Evolutionary conservation across 2,329 filamentous ascomycete species (phyloP), one percentile per base, ranked within the genome.

Genomic region (Geosmithia putterillii): DNA sequence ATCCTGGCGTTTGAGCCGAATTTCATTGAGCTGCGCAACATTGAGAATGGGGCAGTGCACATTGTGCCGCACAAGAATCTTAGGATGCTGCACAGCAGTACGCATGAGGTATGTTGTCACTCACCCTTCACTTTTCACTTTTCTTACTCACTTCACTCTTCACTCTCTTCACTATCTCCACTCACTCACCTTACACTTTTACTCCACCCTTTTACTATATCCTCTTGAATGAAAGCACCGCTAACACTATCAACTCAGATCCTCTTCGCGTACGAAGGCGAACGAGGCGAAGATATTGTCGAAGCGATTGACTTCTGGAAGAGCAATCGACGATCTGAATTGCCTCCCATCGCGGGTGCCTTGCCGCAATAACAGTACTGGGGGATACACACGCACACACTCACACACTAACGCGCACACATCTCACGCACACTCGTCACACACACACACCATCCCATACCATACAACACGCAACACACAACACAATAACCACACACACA

Each of bases 261-360:
- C 53, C 66, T 98, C 42, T 96, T 95, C 64, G 90, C 92, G 41
- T 95, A 95, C 60, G 92, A 98, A 69, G 90, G 96, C 57, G 92
- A 98, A 61, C 71, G 79, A 50, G 90, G 92, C 52, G 86, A 94
- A 58, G 92, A 98, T 58, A 81, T 95, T 42, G 84, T 98, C 49
- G 88, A 92, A 53, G 88, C 87, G 48, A 78, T 98, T 58, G 92
- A 98, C 66, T 98, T 98, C 69, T 98, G 90, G 90, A 86, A 80
- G 67, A 80, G 69, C 52, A 75, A 69, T 54, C 64, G 72, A 46
- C 69, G 66, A 48, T 74, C 71, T 3, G 69, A 70, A 38, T 44
- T 60, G 44, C 51, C 58, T 6, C 23, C 23, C 36, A 12, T 20
- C 8, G 18, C 36, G 40, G 49, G 54, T 38, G 38, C 50, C 45